These are phyloP conservation scores for Quillaja saponaria DNA, from an alignment of 306 rosid genomes.

Conservation along the genomic window DNA sequence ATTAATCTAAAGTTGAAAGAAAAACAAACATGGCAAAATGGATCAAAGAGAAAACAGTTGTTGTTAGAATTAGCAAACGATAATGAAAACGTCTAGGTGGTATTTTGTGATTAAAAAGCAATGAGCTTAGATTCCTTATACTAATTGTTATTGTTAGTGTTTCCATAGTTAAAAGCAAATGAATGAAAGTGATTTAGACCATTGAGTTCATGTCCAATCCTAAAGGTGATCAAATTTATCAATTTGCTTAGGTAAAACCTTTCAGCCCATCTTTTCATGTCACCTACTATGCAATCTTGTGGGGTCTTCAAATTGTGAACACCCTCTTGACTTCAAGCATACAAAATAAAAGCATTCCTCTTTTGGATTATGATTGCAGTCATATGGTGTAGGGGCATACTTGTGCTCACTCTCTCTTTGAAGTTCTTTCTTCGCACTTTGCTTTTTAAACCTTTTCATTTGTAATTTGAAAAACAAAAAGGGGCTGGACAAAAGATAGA, in stretches of 20 bases:
- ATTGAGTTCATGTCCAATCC: conserved; percentile 70
- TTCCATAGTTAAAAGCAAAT: conserved; percentile 38
- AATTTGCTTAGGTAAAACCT: conserved; percentile 58
- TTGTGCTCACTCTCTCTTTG: conserved; percentile 37
- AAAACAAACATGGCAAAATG: conserved; percentile 54
- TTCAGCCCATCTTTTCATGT: conserved; percentile 90
- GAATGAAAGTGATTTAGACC: conserved; percentile 38
- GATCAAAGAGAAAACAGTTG: conserved; percentile 33
- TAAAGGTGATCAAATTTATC: conserved; percentile 21
- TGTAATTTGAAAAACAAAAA: conserved; percentile 28
- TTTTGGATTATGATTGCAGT: conserved; percentile 80
- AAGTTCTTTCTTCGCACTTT: conserved; percentile 32
- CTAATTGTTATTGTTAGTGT: conserved; percentile 36
- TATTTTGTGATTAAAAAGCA: conserved; percentile 57
- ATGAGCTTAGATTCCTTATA: conserved; percentile 43
- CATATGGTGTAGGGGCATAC: conserved; percentile 62
- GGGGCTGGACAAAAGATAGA: conserved; percentile 34
- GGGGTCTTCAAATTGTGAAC: conserved; percentile 56
- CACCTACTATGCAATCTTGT: conserved; percentile 46
- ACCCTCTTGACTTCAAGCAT: conserved; percentile 75
- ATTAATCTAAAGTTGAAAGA: conserved; percentile 53
- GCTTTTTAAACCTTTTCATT: conserved; percentile 47
- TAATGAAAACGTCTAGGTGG: conserved; percentile 28
- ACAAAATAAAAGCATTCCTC: conserved; percentile 52
- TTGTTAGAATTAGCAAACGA: conserved; percentile 32